Base-by-base conservation (phyloP, 805 yeast genomes). In the Saccharomycopsis fodiens region DNA sequence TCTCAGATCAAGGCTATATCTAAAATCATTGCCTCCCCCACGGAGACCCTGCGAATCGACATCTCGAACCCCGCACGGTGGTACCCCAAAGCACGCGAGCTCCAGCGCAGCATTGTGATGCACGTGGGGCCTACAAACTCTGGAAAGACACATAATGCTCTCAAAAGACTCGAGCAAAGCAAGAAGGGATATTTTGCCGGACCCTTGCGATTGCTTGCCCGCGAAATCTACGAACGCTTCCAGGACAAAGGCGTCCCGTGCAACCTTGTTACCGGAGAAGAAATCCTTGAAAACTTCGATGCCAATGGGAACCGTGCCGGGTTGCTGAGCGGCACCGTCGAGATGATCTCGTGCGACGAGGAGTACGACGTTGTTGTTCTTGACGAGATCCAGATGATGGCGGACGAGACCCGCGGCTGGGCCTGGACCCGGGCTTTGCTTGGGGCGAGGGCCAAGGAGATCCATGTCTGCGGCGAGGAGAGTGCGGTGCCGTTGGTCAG, bases 91-190 rank as follows among this genome's bases (percentile, higher is more conserved):
- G 94, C 98, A 0, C 69, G 97, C 34, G 75, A 78, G 52, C 68
- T 87, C 67, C 79, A 78, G 52, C 69, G 99, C 34, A 80, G 82
- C 42, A 71, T 93, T 41, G 73, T 83, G n/a, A 75, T 93, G 79
- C 99, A 93, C 60, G 85, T 93, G 8, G 99, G 99, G 0, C 98
- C 99, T 1, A 93, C 99, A 0, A 93, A 93, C 60, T 81, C 93
- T 54, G 99, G 99, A 10, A 93, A 93, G 57, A 93, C 97, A 0
- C 85, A 85, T 58, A 73, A 76, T 40, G 95, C 97, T 0, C 65
- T 93, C 39, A 70, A 82, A 55, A 71, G 78, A 45, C 68, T 93
- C 41, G 79, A 79, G 54, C 56, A 62, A 17, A 78, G 87, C 13
- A 69, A 77, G 27, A 72, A 79, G 16, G 98, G 98, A 0, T 85